Base-by-base conservation (phyloP, 768 basidiomycete species). In the Suillus subluteus region DNA sequence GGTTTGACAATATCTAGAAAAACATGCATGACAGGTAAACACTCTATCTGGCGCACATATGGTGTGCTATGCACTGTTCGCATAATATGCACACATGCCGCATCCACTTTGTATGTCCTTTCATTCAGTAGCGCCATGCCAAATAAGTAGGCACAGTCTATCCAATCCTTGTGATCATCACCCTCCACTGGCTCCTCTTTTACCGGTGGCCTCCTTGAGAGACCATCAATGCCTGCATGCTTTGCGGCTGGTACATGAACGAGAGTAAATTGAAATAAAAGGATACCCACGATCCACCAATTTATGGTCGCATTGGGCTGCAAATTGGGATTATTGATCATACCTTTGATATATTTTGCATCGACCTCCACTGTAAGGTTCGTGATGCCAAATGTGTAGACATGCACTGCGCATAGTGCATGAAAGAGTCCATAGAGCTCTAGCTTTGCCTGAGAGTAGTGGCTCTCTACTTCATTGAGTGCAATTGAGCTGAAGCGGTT, bases 401-500 rank as follows among this genome's bases (percentile, higher is more conserved):
- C 23, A 1, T 66, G 44, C 1, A 67, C 46, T 0, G 70, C 70
- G 0, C 68, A 68, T 0, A 79, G 68, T 0, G 74, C 69, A 3
- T 68, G 68, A 37, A 72, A 75, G 1, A 78, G 38, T 0, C 67
- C 48, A 21, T 63, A 70, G 0, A 80, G 66, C n/a, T 78, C 73
- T 3, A 77, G 58, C 63, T 80, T 79, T 0, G 70, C 52, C 21
- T 76, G 74, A 0, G 69, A 71, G 18, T 68, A 70, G n/a, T 44
- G 41, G 2, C 18, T 70, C 13, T 66, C 59, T 1, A 62, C 46
- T 18, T 69, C 74, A 46, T 80, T 81, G 32, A 83, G 71, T 0
- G 77, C 69, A 1, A 84, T 80, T 0, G 80, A 84, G 0, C 81
- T 74, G 55, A 83, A 85, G 0, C 73, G 68, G 0, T 74, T 71